Evolutionary conservation across 1,284 basidiomycete species (phyloP).

Genomic region (Leccinum laetum): DNA sequence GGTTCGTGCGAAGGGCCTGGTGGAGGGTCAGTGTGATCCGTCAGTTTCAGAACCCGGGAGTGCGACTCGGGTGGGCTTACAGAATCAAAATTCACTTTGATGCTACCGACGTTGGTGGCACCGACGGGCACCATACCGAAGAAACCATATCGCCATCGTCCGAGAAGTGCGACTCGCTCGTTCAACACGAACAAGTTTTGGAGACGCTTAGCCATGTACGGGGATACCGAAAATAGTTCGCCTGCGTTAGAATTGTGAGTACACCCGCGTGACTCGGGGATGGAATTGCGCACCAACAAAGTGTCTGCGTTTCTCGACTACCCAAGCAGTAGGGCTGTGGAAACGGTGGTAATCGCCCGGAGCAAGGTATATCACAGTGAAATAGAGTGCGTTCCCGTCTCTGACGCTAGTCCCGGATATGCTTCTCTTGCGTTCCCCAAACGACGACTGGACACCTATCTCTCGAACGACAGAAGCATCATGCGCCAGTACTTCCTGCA

Average conservation of each 20-base stretch:
- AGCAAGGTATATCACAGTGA: slow-evolving; percentile 96
- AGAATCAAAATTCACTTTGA: slow-evolving; percentile 96
- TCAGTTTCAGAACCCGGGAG: slow-evolving; percentile 3
- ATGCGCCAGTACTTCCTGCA: slow-evolving; percentile 59
- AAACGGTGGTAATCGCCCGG: slow-evolving; percentile 99
- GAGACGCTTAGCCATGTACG: slow-evolving; percentile 92
- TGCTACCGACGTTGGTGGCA: slow-evolving; percentile 97
- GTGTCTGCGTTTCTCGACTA: slow-evolving; percentile 94
- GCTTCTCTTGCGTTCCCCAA: slow-evolving; percentile 41
- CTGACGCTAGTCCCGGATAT: slow-evolving; percentile 50
- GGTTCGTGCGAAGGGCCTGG: slow-evolving; percentile 83
- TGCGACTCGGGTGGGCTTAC: slow-evolving; percentile 38
- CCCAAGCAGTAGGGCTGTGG: slow-evolving; percentile 96
- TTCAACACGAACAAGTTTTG: slow-evolving; percentile 97
- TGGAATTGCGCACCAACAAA: slow-evolving; percentile 70
- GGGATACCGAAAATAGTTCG: slow-evolving; percentile 96
- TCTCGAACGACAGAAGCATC: slow-evolving; percentile 68
- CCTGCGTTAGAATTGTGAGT: slow-evolving; percentile 40
- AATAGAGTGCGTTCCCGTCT: slow-evolving; percentile 84
- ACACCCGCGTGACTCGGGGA: not conserved
- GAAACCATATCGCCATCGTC: slow-evolving; percentile 95
- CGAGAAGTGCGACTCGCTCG: slow-evolving; percentile 96
- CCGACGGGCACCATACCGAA: slow-evolving; percentile 98
- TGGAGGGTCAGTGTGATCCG: not conserved
- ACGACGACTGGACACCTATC: slow-evolving; percentile 56